Percentiles rank a stretch among this genome's conserved stretches.
phyloP scores from a whole-genome alignment of 108 stramenopile genomes.

The Nitzschia sp. region DNA sequence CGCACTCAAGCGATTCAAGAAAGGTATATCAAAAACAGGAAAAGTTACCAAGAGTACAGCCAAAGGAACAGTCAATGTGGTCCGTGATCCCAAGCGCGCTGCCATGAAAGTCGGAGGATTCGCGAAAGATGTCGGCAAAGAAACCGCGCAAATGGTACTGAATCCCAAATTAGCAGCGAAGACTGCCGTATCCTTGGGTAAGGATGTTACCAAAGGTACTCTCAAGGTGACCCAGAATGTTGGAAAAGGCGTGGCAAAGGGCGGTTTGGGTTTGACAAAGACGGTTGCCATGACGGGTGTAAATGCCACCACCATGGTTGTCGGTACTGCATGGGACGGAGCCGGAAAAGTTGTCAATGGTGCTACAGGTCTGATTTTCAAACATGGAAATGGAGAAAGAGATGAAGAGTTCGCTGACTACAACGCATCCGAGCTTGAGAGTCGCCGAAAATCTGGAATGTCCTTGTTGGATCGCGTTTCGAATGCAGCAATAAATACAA shows the following conservation, averaged over 20 bases:
- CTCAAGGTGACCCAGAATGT: conserved; percentile 20
- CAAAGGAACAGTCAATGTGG: conserved; percentile 26
- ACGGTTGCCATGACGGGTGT: conserved; percentile 25
- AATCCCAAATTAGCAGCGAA: conserved; percentile 31
- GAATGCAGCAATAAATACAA: neutral
- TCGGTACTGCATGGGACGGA: conserved; percentile 19
- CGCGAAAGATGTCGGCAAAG: conserved; percentile 33
- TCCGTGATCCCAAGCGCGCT: conserved; percentile 27
- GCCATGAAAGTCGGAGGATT: conserved; percentile 22
- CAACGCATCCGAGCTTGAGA: conserved; percentile 11
- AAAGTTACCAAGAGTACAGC: conserved; percentile 18
- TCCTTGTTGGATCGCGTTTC: conserved; percentile 18
- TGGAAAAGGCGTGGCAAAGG: conserved; percentile 28
- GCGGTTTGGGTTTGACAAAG: conserved; percentile 19
- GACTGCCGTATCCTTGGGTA: neutral
- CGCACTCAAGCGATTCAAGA: neutral
- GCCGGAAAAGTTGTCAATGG: conserved; percentile 22
- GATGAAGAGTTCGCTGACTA: conserved; percentile 19
- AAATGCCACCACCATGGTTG: conserved; percentile 30
- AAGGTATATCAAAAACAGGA: conserved; percentile 8
- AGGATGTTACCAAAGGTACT: conserved; percentile 12
- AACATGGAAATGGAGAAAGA: neutral
- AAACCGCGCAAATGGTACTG: conserved; percentile 23
- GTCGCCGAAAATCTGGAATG: conserved; percentile 3
- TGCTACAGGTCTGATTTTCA: conserved; percentile 20